A percentile compares a stretch with the other conserved stretches of the same genome.
phyloP scores from a whole-genome alignment of 106 monocot species.

The Dioscorea zingiberensis region DNA sequence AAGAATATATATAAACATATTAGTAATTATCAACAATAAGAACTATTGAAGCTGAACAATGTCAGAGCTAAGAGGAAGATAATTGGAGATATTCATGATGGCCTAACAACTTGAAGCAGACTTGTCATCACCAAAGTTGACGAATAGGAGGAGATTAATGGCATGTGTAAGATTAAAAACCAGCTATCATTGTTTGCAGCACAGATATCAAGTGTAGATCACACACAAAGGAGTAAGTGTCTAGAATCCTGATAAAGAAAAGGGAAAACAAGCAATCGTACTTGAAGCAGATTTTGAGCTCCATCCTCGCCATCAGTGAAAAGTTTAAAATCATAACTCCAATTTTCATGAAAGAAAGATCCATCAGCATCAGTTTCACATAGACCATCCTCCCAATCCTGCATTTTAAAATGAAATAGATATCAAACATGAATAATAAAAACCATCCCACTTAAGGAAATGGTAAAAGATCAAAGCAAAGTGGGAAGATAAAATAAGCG shows the following conservation, averaged over 20 bases:
- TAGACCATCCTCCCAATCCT: constrained; percentile 97
- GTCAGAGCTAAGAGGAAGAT: not conserved
- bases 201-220: not conserved
- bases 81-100: not conserved
- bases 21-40: not conserved
- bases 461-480: not conserved
- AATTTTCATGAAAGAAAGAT: constrained; percentile 70
- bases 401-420: constrained; percentile 10
- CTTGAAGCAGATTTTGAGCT: constrained; percentile 73
- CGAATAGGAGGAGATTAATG: too few relatives aligned
- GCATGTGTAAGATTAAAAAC: too few relatives aligned
- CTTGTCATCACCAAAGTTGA: not conserved
- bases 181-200: too few relatives aligned
- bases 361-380: constrained; percentile 69
- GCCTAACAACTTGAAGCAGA: not conserved
- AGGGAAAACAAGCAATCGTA: constrained; percentile 6
- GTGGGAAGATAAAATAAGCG: not conserved
- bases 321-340: constrained; percentile 66
- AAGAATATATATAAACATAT: not conserved
- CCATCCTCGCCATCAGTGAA: constrained; percentile 76
- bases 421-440: not conserved
- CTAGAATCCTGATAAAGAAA: too few relatives aligned
- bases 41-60: not conserved
- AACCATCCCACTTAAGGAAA: not conserved
- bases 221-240: not conserved